A percentile compares a stretch with the other conserved stretches of the same genome.
Evolutionary conservation across 495 filamentous ascomycete genomes (phyloP).

Genomic region (Hyaloscypha variabilis): DNA sequence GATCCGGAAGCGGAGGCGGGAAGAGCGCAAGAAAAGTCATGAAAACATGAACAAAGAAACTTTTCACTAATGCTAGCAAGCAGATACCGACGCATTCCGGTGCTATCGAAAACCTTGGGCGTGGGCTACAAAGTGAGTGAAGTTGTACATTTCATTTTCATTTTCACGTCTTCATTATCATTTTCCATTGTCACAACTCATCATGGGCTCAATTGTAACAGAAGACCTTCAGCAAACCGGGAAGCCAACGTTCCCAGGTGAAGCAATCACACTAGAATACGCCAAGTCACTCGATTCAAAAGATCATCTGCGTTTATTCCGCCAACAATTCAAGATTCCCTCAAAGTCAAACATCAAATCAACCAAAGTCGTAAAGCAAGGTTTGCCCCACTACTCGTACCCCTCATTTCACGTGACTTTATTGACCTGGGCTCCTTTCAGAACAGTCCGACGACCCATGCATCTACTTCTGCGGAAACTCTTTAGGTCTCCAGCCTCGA

Average conservation of each 20-base stretch:
- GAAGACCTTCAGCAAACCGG: slow-evolving; percentile 10
- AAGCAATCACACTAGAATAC: slow-evolving; percentile 46
- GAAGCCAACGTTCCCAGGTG: slow-evolving; percentile 26
- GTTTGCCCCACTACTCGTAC: slow-evolving; percentile 16
- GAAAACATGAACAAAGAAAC: background rate
- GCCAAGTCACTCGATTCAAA: slow-evolving; percentile 66
- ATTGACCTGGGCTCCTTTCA: slow-evolving; percentile 32
- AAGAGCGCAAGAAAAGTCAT: background rate
- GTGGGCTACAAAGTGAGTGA: slow-evolving; percentile 21
- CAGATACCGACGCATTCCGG: background rate
- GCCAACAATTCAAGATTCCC: slow-evolving; percentile 85
- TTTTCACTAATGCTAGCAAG: background rate
- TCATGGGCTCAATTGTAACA: slow-evolving; percentile 25
- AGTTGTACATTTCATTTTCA: slow-evolving; percentile 1
- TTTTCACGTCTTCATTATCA: background rate
- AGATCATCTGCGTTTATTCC: slow-evolving; percentile 68
- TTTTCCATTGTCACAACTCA: background rate
- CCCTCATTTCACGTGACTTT: slow-evolving; percentile 35
- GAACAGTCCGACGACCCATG: slow-evolving; percentile 45
- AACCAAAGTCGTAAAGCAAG: slow-evolving; percentile 50
- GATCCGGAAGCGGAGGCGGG: slow-evolving; percentile 19
- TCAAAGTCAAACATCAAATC: slow-evolving; percentile 76
- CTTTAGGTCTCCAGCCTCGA: slow-evolving; percentile 85
- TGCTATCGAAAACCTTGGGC: background rate
- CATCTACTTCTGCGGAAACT: slow-evolving; percentile 95